A percentile compares a stretch with the other conserved stretches of the same genome.
phyloP scores from a whole-genome alignment of 352 stramenopile genomes.

The Sclerospora graminicola region DNA sequence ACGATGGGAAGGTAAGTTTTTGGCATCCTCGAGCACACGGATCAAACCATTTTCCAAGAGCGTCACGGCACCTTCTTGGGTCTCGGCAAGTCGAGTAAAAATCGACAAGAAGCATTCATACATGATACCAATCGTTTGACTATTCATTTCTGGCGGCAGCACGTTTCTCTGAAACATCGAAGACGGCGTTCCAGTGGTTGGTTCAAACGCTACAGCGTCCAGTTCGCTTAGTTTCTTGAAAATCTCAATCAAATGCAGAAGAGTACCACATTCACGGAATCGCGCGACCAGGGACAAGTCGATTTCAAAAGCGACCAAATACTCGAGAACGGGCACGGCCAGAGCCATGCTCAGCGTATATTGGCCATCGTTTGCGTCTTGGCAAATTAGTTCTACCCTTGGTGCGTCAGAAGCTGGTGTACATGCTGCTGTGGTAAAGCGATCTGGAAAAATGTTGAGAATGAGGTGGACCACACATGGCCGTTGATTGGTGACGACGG shows the following conservation, averaged over 20 bases:
- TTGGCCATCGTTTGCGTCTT: conserved; percentile 67
- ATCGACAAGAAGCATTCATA: conserved; percentile 80
- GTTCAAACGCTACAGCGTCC: conserved; percentile 45
- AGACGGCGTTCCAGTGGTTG: conserved; percentile 20
- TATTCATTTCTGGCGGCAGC: conserved; percentile 38
- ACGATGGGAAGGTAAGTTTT: conserved; percentile 55
- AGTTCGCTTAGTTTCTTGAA: no score
- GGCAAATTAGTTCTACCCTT: conserved; percentile 57
- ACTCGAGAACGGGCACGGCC: conserved; percentile 57
- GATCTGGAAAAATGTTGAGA: no score
- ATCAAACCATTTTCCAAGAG: no score
- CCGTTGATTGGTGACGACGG: no score
- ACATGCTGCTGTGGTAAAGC: no score
- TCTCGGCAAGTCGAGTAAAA: conserved; percentile 52
- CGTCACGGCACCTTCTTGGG: conserved; percentile 49
- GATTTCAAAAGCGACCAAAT: conserved; percentile 44
- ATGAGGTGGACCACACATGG: no score
- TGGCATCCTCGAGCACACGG: no score
- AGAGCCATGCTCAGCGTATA: conserved; percentile 71
- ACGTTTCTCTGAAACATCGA: conserved; percentile 30
- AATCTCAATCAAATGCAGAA: conserved; percentile 73
- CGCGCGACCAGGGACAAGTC: conserved; percentile 34
- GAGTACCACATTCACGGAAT: conserved; percentile 63
- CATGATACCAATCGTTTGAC: conserved; percentile 62
- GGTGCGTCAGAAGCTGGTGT: conserved; percentile 31